Percentiles rank a stretch among this genome's conserved stretches.
phyloP scores from a whole-genome alignment of 768 basidiomycete genomes.

The Naematelia encephala region DNA sequence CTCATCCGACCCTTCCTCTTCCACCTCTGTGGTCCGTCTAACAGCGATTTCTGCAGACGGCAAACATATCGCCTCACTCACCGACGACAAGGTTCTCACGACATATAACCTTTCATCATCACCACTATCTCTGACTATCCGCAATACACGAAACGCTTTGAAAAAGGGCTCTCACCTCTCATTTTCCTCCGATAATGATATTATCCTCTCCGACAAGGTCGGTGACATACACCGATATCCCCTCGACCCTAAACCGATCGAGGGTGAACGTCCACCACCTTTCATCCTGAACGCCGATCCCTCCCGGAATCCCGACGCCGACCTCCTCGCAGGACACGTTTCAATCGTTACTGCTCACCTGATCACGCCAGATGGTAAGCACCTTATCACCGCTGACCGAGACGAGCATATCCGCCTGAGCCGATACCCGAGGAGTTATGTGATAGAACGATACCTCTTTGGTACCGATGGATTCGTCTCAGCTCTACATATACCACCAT shows the following conservation, averaged over 20 bases:
- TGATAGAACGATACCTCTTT: constrained; percentile 80
- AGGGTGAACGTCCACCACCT: constrained; percentile 25
- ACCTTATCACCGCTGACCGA: constrained; percentile 83
- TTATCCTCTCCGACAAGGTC: constrained; percentile 88
- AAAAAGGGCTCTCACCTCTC: constrained; percentile 73
- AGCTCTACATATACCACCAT: constrained; percentile 64
- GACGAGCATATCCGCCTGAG: constrained; percentile 95
- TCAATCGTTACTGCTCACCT: constrained; percentile 75
- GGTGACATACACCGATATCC: constrained; percentile 80
- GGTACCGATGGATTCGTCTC: constrained; percentile 76
- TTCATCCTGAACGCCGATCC: constrained; percentile 41
- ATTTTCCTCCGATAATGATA: constrained; percentile 63
- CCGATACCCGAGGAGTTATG: constrained; percentile 79
- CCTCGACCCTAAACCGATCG: constrained; percentile 53
- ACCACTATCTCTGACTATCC: constrained; percentile 1
- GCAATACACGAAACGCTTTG: constrained; percentile 63
- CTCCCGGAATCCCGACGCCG: constrained; percentile 49
- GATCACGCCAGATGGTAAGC: constrained; percentile 63
- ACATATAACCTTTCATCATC: constrained; percentile 53
- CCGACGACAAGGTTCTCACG: constrained; percentile 75
- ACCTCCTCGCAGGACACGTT: constrained; percentile 64
- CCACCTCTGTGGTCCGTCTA: constrained; percentile 30
- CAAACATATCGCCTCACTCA: constrained; percentile 58
- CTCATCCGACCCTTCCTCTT: constrained; percentile 1
- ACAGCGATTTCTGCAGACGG: constrained; percentile 33